A percentile compares a stretch with the other conserved stretches of the same genome.
Evolutionary conservation across 140 eudicot species (phyloP).

Genomic region (Cichorium intybus): DNA sequence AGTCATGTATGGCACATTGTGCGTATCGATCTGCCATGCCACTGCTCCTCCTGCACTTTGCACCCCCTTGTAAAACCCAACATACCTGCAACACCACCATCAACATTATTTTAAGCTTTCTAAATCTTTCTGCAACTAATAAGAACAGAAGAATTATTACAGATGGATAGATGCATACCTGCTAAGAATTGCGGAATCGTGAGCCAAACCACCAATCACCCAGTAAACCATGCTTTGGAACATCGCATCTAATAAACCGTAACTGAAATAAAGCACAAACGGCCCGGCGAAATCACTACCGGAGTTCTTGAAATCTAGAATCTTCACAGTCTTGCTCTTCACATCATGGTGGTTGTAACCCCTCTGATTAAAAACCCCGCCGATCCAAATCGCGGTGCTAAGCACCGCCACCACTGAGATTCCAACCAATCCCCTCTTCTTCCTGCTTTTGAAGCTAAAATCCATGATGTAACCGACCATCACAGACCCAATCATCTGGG

Average conservation of each 20-base stretch:
- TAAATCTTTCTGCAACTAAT: not conserved
- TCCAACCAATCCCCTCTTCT: constrained; percentile 69
- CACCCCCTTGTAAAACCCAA: constrained; percentile 91
- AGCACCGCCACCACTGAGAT: constrained; percentile 66
- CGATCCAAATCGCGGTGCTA: constrained; percentile 91
- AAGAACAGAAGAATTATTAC: not conserved
- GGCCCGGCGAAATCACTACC: constrained; percentile 82
- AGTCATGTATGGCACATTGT: constrained; percentile 55
- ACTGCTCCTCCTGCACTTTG: constrained; percentile 99
- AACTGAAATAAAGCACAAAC: constrained; percentile 80
- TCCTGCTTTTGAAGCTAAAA: constrained; percentile 73
- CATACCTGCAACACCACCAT: constrained; percentile 49
- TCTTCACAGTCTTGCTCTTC: not conserved
- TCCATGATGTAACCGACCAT: constrained; percentile 74
- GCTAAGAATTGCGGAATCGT: constrained; percentile 92
- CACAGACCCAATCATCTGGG: constrained; percentile 94
- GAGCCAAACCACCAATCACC: constrained; percentile 85
- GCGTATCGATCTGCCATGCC: constrained; percentile 89
- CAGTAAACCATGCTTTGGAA: constrained; percentile 96
- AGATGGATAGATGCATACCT: constrained; percentile 40
- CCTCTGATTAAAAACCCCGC: constrained; percentile 81
- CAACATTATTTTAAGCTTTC: not conserved
- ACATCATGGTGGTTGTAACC: constrained; percentile 44
- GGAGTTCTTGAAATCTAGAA: constrained; percentile 53
- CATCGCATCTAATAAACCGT: constrained; percentile 91